Percentiles rank a stretch among this genome's conserved stretches.
Evolutionary conservation across 2,329 filamentous ascomycete species (phyloP).

Genomic region (Raffaelea deltoideospora): DNA sequence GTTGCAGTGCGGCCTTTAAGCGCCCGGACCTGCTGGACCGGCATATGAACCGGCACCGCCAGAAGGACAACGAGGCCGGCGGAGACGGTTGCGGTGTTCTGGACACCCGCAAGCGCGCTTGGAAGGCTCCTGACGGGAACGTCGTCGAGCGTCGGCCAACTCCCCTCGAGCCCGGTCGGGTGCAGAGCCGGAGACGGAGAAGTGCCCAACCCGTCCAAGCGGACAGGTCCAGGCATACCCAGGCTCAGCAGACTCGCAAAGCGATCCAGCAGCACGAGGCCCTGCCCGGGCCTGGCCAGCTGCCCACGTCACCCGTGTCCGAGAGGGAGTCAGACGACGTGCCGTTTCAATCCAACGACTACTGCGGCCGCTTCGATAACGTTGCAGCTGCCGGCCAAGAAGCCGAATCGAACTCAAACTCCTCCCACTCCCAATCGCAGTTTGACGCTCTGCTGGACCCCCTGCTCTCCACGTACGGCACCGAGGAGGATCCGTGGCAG

Average conservation of each 20-base stretch:
- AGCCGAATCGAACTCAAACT: too few relatives aligned
- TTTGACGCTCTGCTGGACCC: not conserved
- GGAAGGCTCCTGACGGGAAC: constrained; percentile 6
- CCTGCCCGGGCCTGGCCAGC: not conserved
- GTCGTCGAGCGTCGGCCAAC: constrained; percentile 4
- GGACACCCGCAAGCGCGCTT: constrained; percentile 8
- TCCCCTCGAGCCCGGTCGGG: not conserved
- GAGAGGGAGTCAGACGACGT: constrained; percentile 1
- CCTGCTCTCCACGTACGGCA: too few relatives aligned
- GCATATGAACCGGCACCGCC: constrained; percentile 6
- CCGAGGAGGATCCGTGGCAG: too few relatives aligned
- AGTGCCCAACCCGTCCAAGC: too few relatives aligned
- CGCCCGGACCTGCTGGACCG: constrained; percentile 8
- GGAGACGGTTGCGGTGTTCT: constrained; percentile 7
- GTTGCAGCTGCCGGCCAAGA: too few relatives aligned
- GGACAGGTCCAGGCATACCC: too few relatives aligned
- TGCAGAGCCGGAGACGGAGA: too few relatives aligned
- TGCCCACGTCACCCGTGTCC: constrained; percentile 5
- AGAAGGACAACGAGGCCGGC: constrained; percentile 7
- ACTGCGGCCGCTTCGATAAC: too few relatives aligned
- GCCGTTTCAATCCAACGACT: not conserved
- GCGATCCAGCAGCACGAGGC: not conserved
- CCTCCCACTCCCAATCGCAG: not conserved
- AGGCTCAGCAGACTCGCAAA: too few relatives aligned
- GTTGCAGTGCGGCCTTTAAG: constrained; percentile 9